Evolutionary conservation across 2,329 filamentous ascomycete species (phyloP).

Genomic region (Aspergillus novoparasiticus): DNA sequence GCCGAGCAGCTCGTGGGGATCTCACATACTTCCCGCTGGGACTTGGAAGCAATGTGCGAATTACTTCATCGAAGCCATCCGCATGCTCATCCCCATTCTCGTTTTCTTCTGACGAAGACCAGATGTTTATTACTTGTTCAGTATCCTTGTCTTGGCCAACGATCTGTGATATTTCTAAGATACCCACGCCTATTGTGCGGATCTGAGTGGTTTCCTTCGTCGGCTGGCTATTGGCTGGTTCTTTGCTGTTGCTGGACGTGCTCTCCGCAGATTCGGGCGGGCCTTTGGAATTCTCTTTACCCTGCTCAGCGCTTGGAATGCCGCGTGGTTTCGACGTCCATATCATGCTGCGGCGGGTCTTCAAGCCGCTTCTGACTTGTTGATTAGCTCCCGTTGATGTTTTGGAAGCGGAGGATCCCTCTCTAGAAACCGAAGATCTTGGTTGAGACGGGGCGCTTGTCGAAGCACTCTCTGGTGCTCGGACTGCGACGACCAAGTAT

Average conservation of each 20-base stretch:
- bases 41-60: slow-evolving; percentile 73
- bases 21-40: slow-evolving; percentile 73
- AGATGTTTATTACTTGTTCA: slow-evolving; percentile 77
- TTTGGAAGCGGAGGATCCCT: slow-evolving; percentile 33
- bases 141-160: slow-evolving; percentile 71
- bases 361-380: slow-evolving; percentile 40
- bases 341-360: slow-evolving; percentile 48
- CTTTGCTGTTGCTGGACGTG: slow-evolving; percentile 32
- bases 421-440: slow-evolving; percentile 38
- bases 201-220: slow-evolving; percentile 52
- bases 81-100: slow-evolving; percentile 61
- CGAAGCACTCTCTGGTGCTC: slow-evolving; percentile 58
- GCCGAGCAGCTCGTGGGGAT: slow-evolving; percentile 70
- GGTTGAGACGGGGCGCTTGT: slow-evolving; percentile 25
- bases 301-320: slow-evolving; percentile 32
- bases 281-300: slow-evolving; percentile 29
- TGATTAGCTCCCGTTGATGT: slow-evolving; percentile 30
- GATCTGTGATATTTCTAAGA: slow-evolving; percentile 73
- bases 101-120: slow-evolving; percentile 63
- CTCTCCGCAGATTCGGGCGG: slow-evolving; percentile 37
- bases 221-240: slow-evolving; percentile 25
- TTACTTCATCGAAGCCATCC: slow-evolving; percentile 72
- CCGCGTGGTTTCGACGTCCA: slow-evolving; percentile 42
- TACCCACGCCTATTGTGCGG: slow-evolving; percentile 74
- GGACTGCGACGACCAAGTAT: slow-evolving; percentile 81